Base-by-base conservation (phyloP, 495 filamentous ascomycete species). In the Penicilliopsis zonata region DNA sequence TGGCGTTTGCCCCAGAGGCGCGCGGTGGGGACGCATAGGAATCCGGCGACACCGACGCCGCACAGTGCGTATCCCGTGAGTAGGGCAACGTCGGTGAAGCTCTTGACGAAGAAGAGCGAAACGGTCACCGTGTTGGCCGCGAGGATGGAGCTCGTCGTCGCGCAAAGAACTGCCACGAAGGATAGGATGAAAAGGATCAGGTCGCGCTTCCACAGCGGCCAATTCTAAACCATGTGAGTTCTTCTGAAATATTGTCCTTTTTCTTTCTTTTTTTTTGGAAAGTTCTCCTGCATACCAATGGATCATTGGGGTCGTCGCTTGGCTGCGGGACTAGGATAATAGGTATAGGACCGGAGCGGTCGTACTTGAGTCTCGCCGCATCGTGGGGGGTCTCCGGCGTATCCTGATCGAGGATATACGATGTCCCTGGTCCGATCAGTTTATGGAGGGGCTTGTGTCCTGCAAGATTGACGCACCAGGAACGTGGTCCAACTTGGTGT, bases 1-100 rank as follows among this genome's bases (percentile, higher is more conserved):
- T 95, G 87, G 12, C 87, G 69, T 52, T 93, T 94, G 17, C 87
- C 87, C 81, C 82, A 94, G 41, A 94, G 74, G 31, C 86, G 69
- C n/a, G 85, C 83, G 1, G 79, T 81, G 0, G 87, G 80, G 5
- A 95, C 86, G 46, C 86, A 82, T 15, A 94, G 53, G 42, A 88
- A 72, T 6, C 81, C 85, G 5, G 82, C 78, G 13, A 84, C 56
- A 18, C 83, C 87, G 1, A 85, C 80, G 17, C 85, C 87, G 15
- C 84, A 75, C 9, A 95, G 70, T 47, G 84, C 86, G 48, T 82
- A 94, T 27, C 87, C 87, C 0, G 87, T 95, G 28, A 93, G 62
- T 19, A 88, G 61, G 2, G 87, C 86, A 30, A 87, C 72, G 5
- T 72, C 61, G 0, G 76, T 78, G 46, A 92, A 84, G 13, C 54